Base-by-base conservation (phyloP, 768 basidiomycete genomes). In the Thelephora aurantiotincta region DNA sequence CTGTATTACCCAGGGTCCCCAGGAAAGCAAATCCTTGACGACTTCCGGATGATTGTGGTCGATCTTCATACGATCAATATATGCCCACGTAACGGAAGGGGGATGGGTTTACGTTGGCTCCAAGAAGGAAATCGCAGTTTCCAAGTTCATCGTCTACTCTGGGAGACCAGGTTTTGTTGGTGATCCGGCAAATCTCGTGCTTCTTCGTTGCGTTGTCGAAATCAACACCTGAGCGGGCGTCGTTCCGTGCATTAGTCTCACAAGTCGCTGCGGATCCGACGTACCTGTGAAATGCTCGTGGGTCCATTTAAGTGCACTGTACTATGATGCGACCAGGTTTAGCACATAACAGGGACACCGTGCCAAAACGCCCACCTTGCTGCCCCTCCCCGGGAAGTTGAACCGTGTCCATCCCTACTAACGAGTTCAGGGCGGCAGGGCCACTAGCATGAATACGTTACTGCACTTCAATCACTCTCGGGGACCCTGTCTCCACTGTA, bases 41-140 rank as follows among this genome's bases (percentile, higher is more conserved):
- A 92, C 89, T 4, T 73, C 83, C 9, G 82, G 84, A 62, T 94
- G 85, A 18, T 80, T 72, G 61, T 89, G 80, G 60, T 92, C 82
- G 54, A 92, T 83, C 86, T 88, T 36, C 30, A 51, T 7, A 16
- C 37, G 22, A 38, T 48, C 46, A 44, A 45, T 50, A 51, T 47
- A 44, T 37, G 50, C 42, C n/a, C 35, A 33, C 11, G 43, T 44
- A 13, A 41, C 5, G 13, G 36, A 26, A 26, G 37, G 41, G 2
- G 38, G 22, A 9, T 4, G 16, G 13, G 65, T 72, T 52, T 50
- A 85, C 85, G 63, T 87, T 78, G 20, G 69, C 59, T 30, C 88
- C 87, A 12, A 90, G 76, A 7, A 90, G 68, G 60, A 80, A 90
- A 55, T 90, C 87, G 59, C 86, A 89, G 60, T 91, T 89, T 51